Base-by-base conservation (phyloP, 345 rosid species). In the Clarkia xantiana region DNA sequence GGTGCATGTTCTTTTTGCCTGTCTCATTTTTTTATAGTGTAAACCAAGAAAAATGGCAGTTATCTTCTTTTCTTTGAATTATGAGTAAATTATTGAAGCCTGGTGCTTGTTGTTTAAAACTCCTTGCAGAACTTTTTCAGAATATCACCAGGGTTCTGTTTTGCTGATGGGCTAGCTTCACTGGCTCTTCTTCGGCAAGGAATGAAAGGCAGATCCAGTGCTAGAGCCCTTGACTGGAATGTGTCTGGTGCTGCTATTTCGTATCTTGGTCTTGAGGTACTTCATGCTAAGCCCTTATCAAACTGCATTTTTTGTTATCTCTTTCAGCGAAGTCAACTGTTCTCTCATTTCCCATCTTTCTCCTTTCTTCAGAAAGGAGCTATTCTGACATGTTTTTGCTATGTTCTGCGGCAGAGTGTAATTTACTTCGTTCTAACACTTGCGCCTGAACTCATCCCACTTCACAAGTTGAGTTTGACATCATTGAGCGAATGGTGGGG, bases 81-180 rank as follows among this genome's bases (percentile, higher is more conserved):
- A 29, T 11, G 34, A 0, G 18, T 34, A 18, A 18, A 14, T 14
- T 44, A 20, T 23, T 18, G 50, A 47, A 47, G 12, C n/a, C 42
- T 49, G 51, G 16, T 40, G 22, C 41, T 29, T 42, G 43, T 38
- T 40, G 34, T 38, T 14, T 57, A 10, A 20, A 62, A 19, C 49
- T 19, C 23, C 59, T 48, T 72, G 40, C 83, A 90, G 97, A 77
- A 65, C 63, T 76, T 86, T 80, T 86, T 90, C 65, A 83, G 97
- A 67, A 49, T 90, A 53, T 81, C 88, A 41, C 97, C 97, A 13
- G 95, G 95, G 36, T 90, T 90, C 72, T 86, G 97, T 76, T 76
- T 90, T 76, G 81, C 97, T 42, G 97, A 90, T 73, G 97, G 97
- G 59, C 88, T 90, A 59, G 95, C 95, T 73, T 90, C 95, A 16